phyloP scores from a whole-genome alignment of 2,329 filamentous ascomycete genomes.

The Cercospora brassicicola region DNA sequence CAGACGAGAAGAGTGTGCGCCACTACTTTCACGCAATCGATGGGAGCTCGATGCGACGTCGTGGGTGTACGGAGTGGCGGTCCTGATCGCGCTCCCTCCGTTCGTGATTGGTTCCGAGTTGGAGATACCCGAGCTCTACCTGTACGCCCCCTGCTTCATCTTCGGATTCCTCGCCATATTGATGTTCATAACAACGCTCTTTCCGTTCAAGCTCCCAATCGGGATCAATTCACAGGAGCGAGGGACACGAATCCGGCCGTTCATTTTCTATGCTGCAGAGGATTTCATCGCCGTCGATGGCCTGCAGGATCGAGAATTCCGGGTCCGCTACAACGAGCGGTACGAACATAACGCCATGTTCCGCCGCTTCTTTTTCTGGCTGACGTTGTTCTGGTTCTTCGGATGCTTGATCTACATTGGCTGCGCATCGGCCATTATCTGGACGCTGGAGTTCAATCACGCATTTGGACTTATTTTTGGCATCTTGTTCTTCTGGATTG shows the following conservation, averaged over 20 bases:
- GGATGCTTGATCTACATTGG: slow-evolving; percentile 36
- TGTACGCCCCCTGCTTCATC: slow-evolving; percentile 37
- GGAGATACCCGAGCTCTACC: slow-evolving; percentile 34
- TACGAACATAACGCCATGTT: slow-evolving; percentile 36
- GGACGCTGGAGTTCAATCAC: slow-evolving; percentile 35
- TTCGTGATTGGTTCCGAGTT: slow-evolving; percentile 34
- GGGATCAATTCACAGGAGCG: slow-evolving; percentile 38
- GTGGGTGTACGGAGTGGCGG: slow-evolving; percentile 37
- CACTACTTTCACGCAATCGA: slow-evolving; percentile 32
- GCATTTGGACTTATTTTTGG: slow-evolving; percentile 36
- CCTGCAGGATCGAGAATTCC: slow-evolving; percentile 37
- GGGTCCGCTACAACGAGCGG: slow-evolving; percentile 36
- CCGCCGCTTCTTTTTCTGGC: slow-evolving; percentile 33
- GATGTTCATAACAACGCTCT: slow-evolving; percentile 34
- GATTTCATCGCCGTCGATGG: slow-evolving; percentile 39
- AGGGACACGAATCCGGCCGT: slow-evolving; percentile 33
- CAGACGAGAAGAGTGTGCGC: slow-evolving; percentile 35
- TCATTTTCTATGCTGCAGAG: slow-evolving; percentile 39
- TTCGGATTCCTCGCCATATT: slow-evolving; percentile 36
- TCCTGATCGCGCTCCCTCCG: slow-evolving; percentile 35
- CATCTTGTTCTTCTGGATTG: slow-evolving; percentile 35
- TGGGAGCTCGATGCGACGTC: slow-evolving; percentile 39
- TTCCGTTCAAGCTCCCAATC: slow-evolving; percentile 37
- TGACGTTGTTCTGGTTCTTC: slow-evolving; percentile 36
- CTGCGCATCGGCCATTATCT: slow-evolving; percentile 36